Base-by-base conservation (phyloP, 2,329 filamentous ascomycete species). In the Seiridium cupressi region DNA sequence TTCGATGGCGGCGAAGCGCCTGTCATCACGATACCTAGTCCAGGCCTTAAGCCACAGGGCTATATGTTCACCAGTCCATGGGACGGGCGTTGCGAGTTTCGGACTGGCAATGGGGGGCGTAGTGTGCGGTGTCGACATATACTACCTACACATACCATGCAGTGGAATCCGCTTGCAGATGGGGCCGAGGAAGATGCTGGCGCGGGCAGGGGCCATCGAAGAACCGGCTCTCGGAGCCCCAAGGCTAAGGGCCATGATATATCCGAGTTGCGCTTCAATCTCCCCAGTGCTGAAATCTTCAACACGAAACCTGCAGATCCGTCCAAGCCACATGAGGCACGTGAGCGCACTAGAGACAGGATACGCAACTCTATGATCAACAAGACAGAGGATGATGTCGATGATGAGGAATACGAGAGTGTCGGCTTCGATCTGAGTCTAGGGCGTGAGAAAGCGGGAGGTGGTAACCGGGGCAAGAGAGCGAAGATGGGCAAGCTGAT, bases 401-500 rank as follows among this genome's bases (percentile, higher is more conserved):
- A 79, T 5, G 83, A 65, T 3, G 70, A 75, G 3, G 75, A 78
- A 7, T 74, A 71, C 46, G 75, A 77, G 0, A 26, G 26, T 4
- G 11, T 38, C 5, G 56, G 56, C 36, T 78, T 94, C 57, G 90
- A 94, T 70, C 72, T 95, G 3, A 89, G 87, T 31, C 80, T 97
- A 0, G 94, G 93, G 1, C 85, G 86, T 64, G 94, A 98, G 74
- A 86, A 84, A 59, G 93, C 93, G 0, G 94, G 94, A 1, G 94
- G 94, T 31, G 94, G 94, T 0, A 89, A 91, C 70, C 84, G 89
- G 49, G 94, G 94, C 0, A 93, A 91, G 73, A 86, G 91, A 69
- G 93, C 92, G 3, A 99, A 99, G 78, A 79, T 99, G 67, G 95
- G 94, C 0, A 99, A 98, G 76, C 78, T 99, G 56, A 92, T 98